Base-by-base conservation (phyloP, 495 filamentous ascomycete species). In the Hyaloscypha bicolor region DNA sequence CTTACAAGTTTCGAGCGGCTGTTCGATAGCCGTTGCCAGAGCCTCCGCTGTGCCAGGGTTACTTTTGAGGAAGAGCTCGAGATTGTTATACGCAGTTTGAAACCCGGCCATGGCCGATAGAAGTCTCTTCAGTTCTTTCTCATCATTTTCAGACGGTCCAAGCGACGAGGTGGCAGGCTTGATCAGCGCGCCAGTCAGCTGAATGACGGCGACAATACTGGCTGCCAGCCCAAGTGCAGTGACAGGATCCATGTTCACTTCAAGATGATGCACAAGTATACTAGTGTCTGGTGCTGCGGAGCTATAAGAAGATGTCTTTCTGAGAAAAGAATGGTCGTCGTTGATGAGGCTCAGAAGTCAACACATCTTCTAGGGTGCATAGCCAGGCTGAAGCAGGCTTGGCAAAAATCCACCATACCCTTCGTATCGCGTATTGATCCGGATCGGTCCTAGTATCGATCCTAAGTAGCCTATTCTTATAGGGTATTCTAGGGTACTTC, bases 201-300 rank as follows among this genome's bases (percentile, higher is more conserved):
- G 60, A 22, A 62, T 42, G n/a, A 62, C 60, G 5, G 60, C 60
- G 16, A 62, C 51, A 4, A 62, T 62, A 35, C 60, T 62, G 35
- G 60, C 60, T 11, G 35, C 39, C 39, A 62, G 32, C 21, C 60
- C 60, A n/a, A 62, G 35, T 0, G 39, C 60, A 25, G n/a, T 22
- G 60, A 62, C 22, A 48, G 60, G 60, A 31, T 62, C 60, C 60
- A 62, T 62, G 30, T 45, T 56, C n/a, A 14, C 21, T 56, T 56
- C 16, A 19, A 48, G 42, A 48, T 48, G 4, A 48, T 48, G 42
- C 42, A 48, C 2, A 19, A 19, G 42, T 48, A 48, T 19, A 19
- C 9, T 48, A 16, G 9, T 14, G 42, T 19, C 42, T 48, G 42
- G 16, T 48, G 16, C 16, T 12, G 16, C 9, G 1, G 42, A 16